Percentiles rank a stretch among this genome's conserved stretches.
Conservation (phyloP, 495 filamentous ascomycete species). For the Aspergillus diversus region DNA sequence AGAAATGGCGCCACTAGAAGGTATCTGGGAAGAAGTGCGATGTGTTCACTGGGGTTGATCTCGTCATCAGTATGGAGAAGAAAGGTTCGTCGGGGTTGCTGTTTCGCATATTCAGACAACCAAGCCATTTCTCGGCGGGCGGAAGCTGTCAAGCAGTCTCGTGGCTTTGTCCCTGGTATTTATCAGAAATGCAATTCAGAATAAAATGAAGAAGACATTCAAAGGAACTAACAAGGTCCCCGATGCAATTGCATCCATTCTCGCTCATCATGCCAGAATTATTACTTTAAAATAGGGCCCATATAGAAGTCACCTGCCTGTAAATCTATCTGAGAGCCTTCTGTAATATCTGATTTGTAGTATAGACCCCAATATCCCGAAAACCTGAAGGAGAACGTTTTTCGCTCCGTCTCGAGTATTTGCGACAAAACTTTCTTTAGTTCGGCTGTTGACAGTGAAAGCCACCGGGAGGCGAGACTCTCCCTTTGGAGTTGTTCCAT, state of each 20-base stretch:
- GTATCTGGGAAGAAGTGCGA: slow-evolving; percentile 35
- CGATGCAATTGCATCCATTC: slow-evolving; percentile 35
- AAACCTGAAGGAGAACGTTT: slow-evolving; percentile 38
- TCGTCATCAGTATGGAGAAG: slow-evolving; percentile 37
- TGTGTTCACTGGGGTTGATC: slow-evolving; percentile 34
- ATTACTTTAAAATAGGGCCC: slow-evolving; percentile 38
- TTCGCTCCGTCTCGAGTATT: slow-evolving; percentile 42
- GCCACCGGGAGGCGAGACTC: slow-evolving; percentile 41
- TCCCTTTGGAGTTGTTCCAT: slow-evolving; percentile 41
- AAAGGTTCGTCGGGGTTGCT: slow-evolving; percentile 36
- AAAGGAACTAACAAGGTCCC: slow-evolving; percentile 41
- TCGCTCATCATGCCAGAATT: slow-evolving; percentile 45
- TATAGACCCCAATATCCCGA: slow-evolving; percentile 46
- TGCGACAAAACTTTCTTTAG: slow-evolving; percentile 42
- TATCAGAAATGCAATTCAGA: neutral
- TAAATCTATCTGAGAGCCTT: slow-evolving; percentile 29
- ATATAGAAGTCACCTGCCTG: slow-evolving; percentile 35
- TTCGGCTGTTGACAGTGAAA: slow-evolving; percentile 38
- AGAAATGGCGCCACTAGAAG: slow-evolving; percentile 36
- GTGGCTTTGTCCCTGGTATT: slow-evolving; percentile 29
- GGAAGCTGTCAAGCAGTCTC: slow-evolving; percentile 30
- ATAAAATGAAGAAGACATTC: neutral
- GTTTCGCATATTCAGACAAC: slow-evolving; percentile 28
- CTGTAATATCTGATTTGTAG: slow-evolving; percentile 34
- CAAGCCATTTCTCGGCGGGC: slow-evolving; percentile 34